A percentile compares a stretch with the other conserved stretches of the same genome.
Evolutionary conservation across 164 flowering plant species (phyloP).

Genomic region (Stephania yunnanensis): DNA sequence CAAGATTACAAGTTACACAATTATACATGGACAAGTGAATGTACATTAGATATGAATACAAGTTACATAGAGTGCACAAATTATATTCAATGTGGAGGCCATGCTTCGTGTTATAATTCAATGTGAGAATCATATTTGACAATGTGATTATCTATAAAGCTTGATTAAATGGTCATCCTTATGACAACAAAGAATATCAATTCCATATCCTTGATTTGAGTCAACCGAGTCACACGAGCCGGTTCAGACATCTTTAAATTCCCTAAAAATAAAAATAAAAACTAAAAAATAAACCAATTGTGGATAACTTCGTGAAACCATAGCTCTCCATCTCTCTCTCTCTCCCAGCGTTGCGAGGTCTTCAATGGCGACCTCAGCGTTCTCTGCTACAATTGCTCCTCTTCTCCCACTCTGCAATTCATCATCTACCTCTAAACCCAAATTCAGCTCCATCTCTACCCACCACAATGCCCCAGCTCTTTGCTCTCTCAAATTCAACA

Average conservation of each 20-base stretch:
- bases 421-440: slow-evolving; percentile 24
- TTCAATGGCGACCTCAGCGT: slow-evolving; percentile 47
- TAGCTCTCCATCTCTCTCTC: not conserved
- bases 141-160: too few species aligned
- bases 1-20: too few species aligned
- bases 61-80: too few species aligned
- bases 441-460: slow-evolving; percentile 23
- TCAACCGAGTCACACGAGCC: not conserved
- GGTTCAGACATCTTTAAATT: not conserved
- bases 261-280: not conserved
- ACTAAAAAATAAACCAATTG: not conserved
- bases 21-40: too few species aligned
- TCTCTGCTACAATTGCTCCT: slow-evolving; percentile 36
- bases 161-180: too few species aligned
- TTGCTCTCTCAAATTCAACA: slow-evolving; percentile 15
- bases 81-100: too few species aligned
- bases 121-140: too few species aligned
- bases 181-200: too few species aligned
- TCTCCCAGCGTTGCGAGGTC: not conserved
- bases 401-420: slow-evolving; percentile 33
- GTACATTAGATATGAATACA: too few species aligned
- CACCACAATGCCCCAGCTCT: slow-evolving; percentile 19
- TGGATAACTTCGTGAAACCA: not conserved
- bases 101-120: too few species aligned
- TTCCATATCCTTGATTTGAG: not conserved